These are phyloP conservation scores for Russula vinacea DNA, from an alignment of 768 basidiomycete genomes.

Conservation along the genomic window DNA sequence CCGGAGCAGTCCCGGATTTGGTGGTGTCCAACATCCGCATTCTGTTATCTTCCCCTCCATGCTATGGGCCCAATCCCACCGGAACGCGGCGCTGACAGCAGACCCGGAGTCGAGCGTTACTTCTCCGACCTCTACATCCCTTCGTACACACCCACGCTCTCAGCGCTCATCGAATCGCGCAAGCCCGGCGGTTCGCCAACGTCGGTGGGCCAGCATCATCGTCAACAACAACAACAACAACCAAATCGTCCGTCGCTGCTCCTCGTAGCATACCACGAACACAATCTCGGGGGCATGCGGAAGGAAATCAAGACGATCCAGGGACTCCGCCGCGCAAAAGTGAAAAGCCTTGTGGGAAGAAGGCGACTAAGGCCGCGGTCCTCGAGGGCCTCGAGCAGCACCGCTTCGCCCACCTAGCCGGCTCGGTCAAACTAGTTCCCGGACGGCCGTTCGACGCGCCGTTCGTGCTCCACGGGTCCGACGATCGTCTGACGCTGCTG, in stretches of 20 bases:
- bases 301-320: constrained; percentile 6
- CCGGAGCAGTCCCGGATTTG: constrained; percentile 15
- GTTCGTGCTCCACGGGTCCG: constrained; percentile 6
- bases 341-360: not conserved
- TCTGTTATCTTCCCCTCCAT: constrained; percentile 26
- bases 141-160: constrained; percentile 8
- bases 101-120: not conserved
- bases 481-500: constrained; percentile 1
- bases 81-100: not conserved
- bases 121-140: constrained; percentile 19
- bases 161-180: not conserved
- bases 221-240: no score
- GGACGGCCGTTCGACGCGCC: constrained; percentile 5
- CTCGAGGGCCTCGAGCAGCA: not conserved
- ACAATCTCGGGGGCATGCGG: not conserved
- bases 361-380: not conserved
- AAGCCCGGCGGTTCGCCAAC: not conserved
- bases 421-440: constrained; percentile 6
- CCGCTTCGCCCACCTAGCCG: constrained; percentile 11
- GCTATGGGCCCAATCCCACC: constrained; percentile 23
- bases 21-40: constrained; percentile 12
- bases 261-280: constrained; percentile 8
- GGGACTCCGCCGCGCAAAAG: not conserved
- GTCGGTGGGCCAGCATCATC: not conserved
- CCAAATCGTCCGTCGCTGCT: not conserved